These are phyloP conservation scores for Phytopythium boreale DNA, from an alignment of 352 stramenopile species.

Conservation along the genomic window DNA sequence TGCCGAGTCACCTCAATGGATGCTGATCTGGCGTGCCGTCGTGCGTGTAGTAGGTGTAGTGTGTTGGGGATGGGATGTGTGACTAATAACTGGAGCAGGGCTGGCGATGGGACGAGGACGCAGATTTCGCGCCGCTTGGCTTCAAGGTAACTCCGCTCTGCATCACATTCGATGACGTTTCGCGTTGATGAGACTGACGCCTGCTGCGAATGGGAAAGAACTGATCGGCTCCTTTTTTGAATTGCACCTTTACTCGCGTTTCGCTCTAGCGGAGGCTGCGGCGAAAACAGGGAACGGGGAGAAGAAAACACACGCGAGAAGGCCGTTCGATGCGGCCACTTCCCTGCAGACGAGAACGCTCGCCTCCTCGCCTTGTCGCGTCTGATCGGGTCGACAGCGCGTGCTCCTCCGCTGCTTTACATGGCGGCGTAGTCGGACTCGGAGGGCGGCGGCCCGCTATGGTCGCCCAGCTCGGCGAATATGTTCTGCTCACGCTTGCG, in stretches of 20 bases:
- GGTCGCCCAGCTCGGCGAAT: conserved; percentile 9
- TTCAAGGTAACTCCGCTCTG: neutral
- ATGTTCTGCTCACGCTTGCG: conserved; percentile 11
- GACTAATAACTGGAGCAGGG: neutral
- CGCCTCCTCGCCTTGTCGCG: neutral
- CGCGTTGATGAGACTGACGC: neutral
- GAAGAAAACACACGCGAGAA: neutral
- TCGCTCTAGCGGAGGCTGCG: neutral
- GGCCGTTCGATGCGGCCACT: neutral
- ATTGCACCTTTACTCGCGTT: neutral
- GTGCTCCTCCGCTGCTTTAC: neutral
- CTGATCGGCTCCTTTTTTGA: neutral
- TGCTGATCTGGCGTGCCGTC: neutral
- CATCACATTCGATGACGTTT: neutral
- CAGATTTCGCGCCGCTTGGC: neutral
- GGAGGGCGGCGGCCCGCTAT: neutral
- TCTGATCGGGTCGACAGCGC: neutral
- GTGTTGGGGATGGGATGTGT: too few relatives aligned
- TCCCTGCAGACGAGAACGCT: neutral
- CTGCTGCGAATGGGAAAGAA: neutral
- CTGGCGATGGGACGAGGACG: neutral
- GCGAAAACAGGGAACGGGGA: neutral
- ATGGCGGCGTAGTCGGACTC: conserved; percentile 11
- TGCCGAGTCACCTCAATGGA: neutral
- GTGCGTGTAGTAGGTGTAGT: too few relatives aligned